Evolutionary conservation across 768 basidiomycete species (phyloP), one percentile per base, ranked within the genome.

Genomic region (Rhodotorula kratochvilovae): DNA sequence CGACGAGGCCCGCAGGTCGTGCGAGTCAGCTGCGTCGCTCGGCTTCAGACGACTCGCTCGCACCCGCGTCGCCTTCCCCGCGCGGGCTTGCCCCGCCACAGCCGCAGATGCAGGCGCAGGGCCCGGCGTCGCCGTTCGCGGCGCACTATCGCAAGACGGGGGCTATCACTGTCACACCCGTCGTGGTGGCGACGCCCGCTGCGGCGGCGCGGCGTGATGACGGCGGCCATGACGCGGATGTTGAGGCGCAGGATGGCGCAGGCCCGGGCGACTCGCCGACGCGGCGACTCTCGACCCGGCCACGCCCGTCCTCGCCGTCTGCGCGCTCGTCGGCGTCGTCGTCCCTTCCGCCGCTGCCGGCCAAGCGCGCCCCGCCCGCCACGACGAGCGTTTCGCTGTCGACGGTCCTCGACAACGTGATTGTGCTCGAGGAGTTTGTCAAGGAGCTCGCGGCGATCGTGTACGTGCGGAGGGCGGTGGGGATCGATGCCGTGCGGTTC

Each of bases 381-480:
- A 21, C 25, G 36, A 12, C 33, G 25, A 83, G 80, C 29, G 84
- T 94, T 36, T 91, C 90, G 15, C 83, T 98, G 63, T 92, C 91
- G 56, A 87, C 86, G 72, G 79, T 97, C 66, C 82, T 97, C 79
- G 95, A 97, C 79, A 97, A 97, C 78, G 89, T 94, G 42, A 92
- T 98, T 42, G 88, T 97, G 51, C 79, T 98, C 72, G 95, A 97
- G 81, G 95, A 97, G 80, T 89, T 88, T 71, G 89, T 97, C 78
- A 97, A 97, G 81, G 95, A 98, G 61, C 82, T 93, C 45, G 87
- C 87, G 23, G 90, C 91, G 23, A 88, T 92, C 73, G 86, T 93
- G 62, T 88, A 91, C 80, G 91, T 90, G 25, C 83, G 92, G 68
- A 83, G 90, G 71, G 88, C 87, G 80, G 81, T 94, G 63, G 92